A percentile compares a stretch with the other conserved stretches of the same genome.
phyloP scores from a whole-genome alignment of 495 filamentous ascomycete genomes.

The Penicillium samsonianum region DNA sequence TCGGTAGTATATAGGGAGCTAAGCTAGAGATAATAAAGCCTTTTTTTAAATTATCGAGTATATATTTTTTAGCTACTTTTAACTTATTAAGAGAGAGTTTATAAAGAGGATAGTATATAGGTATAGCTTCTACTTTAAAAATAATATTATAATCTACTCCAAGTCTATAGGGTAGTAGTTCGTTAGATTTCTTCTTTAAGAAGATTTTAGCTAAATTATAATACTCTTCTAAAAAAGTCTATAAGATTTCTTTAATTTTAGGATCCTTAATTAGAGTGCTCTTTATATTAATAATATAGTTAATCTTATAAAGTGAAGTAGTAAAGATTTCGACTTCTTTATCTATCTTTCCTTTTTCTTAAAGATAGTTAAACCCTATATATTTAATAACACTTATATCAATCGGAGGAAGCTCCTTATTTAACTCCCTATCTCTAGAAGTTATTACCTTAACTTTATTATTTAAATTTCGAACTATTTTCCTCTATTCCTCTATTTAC shows the following conservation, averaged over 20 bases:
- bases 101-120: neutral
- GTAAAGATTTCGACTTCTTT: neutral
- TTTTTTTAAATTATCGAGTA: neutral
- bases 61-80: neutral
- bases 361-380: neutral
- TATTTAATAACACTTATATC: neutral
- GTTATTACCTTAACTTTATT: too few species aligned
- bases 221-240: neutral
- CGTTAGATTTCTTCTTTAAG: neutral
- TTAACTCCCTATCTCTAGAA: too few species aligned
- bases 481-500: too few species aligned
- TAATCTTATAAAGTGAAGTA: neutral
- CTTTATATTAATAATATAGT: neutral
- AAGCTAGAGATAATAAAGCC: neutral
- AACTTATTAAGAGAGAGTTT: neutral
- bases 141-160: neutral
- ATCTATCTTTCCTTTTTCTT: neutral
- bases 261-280: neutral
- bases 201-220: neutral
- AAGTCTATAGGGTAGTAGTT: neutral
- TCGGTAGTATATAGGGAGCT: neutral
- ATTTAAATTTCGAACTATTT: too few species aligned
- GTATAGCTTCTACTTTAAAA: neutral
- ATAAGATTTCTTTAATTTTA: neutral
- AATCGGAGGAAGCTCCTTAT: too few species aligned